A percentile compares a stretch with the other conserved stretches of the same genome.
Conservation (phyloP, 2,329 filamentous ascomycete genomes). For the Aspergillus pseudoglaucus region DNA sequence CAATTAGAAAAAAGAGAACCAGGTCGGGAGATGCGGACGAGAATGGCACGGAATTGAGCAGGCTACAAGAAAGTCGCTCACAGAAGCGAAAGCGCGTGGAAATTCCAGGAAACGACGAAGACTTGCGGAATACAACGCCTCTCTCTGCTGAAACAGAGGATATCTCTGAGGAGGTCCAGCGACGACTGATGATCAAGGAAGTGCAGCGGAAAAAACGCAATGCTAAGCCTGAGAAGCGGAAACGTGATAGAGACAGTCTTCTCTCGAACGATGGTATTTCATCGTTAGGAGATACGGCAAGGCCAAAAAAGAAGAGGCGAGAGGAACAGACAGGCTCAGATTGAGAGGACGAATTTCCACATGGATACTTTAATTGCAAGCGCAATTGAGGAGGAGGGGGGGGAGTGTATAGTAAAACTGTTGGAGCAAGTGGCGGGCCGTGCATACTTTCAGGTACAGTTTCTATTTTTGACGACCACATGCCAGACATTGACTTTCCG, state of each 20-base stretch:
- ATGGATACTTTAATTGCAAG: not conserved
- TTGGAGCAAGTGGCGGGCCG: too few species aligned
- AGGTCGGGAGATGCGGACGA: not conserved
- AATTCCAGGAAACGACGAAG: constrained; percentile 16
- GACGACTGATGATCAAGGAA: constrained; percentile 38
- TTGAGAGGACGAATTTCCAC: not conserved
- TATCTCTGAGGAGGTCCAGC: constrained; percentile 41
- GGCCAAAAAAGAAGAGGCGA: constrained; percentile 18
- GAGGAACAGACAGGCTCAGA: not conserved
- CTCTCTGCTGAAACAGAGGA: constrained; percentile 35
- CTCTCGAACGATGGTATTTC: constrained; percentile 20
- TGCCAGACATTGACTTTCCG: not conserved
- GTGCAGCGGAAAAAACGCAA: constrained; percentile 27
- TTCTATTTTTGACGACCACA: not conserved
- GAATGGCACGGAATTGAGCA: constrained; percentile 3
- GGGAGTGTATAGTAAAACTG: too few species aligned
- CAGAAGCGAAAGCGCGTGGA: constrained; percentile 20
- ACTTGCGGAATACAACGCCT: constrained; percentile 16
- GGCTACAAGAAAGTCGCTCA: not conserved
- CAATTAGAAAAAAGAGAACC: not conserved
- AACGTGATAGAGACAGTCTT: constrained; percentile 37
- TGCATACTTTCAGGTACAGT: not conserved
- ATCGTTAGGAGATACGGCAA: constrained; percentile 4
- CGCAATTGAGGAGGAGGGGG: too few species aligned
- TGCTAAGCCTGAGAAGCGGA: constrained; percentile 30